phyloP scores from a whole-genome alignment of 768 basidiomycete species.

The Boletus rufocinnamomeus region DNA sequence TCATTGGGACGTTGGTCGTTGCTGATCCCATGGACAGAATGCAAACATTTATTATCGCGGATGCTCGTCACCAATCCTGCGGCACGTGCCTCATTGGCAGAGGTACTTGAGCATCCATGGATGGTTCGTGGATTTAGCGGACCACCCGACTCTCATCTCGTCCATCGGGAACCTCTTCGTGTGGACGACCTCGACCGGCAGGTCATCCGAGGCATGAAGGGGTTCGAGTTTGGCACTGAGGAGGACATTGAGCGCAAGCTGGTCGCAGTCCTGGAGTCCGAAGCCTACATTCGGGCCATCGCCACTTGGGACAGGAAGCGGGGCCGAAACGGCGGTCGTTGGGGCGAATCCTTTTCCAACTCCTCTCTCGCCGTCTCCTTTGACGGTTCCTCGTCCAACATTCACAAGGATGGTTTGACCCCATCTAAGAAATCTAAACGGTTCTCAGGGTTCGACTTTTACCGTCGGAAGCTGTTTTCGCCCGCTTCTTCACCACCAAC shows the following conservation, averaged over 20 bases:
- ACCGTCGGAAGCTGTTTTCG: conserved; percentile 84
- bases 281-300: conserved; percentile 72
- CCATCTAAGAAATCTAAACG: conserved; percentile 70
- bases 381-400: conserved; percentile 43
- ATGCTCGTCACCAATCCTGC: conserved; percentile 97
- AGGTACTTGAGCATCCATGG: conserved; percentile 90
- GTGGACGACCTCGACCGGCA: conserved; percentile 84
- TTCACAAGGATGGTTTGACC: conserved; percentile 44
- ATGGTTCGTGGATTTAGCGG: conserved; percentile 86
- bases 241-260: conserved; percentile 83
- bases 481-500: conserved; percentile 47
- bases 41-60: conserved; percentile 87
- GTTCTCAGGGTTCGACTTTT: conserved; percentile 96
- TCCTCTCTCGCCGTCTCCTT: conserved; percentile 72
- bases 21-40: conserved; percentile 57
- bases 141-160: conserved; percentile 80
- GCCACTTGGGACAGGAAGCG: conserved; percentile 78
- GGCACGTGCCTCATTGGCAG: conserved; percentile 76
- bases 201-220: conserved; percentile 89
- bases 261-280: conserved; percentile 70
- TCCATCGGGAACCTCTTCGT: conserved; percentile 87
- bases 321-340: conserved; percentile 45
- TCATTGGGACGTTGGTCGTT: neutral
- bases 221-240: conserved; percentile 93
- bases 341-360: conserved; percentile 60